Conservation (phyloP, 352 stramenopile species). For the Phytophthora niederhauseri region DNA sequence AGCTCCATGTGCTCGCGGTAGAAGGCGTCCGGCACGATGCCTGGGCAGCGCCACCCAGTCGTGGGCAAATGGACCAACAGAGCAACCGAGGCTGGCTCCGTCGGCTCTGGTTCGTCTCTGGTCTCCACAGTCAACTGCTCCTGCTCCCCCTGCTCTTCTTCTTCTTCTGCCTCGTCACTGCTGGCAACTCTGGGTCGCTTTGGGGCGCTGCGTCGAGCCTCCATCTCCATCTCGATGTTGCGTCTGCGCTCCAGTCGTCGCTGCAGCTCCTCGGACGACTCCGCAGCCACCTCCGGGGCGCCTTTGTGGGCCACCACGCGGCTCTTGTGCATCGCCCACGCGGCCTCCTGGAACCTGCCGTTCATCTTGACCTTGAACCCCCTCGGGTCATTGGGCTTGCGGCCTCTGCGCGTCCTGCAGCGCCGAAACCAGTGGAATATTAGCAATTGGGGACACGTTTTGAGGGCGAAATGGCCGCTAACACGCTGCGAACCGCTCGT, state of each 20-base stretch:
- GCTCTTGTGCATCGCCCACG: slow-evolving; percentile 75
- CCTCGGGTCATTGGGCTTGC: slow-evolving; percentile 64
- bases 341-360: slow-evolving; percentile 60
- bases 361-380: slow-evolving; percentile 84
- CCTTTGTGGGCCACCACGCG: slow-evolving; percentile 53
- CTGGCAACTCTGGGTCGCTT: slow-evolving; percentile 24
- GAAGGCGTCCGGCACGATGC: slow-evolving; percentile 60
- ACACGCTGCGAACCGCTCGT: slow-evolving; percentile 41
- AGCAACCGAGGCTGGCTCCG: background rate
- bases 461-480: background rate
- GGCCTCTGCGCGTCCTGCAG: slow-evolving; percentile 51
- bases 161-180: slow-evolving; percentile 17
- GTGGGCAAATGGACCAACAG: slow-evolving; percentile 48
- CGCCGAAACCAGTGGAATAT: background rate
- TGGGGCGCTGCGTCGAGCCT: slow-evolving; percentile 5
- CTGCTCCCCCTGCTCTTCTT: background rate
- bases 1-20: slow-evolving; percentile 57
- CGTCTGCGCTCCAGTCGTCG: slow-evolving; percentile 13
- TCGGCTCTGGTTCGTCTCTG: background rate
- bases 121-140: slow-evolving; percentile 4
- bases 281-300: slow-evolving; percentile 5
- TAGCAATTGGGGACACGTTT: background rate
- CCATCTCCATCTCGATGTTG: slow-evolving; percentile 20
- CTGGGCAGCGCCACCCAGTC: slow-evolving; percentile 64
- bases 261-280: slow-evolving; percentile 19